phyloP scores from a whole-genome alignment of 768 basidiomycete genomes.

The Auriscalpium orientale region DNA sequence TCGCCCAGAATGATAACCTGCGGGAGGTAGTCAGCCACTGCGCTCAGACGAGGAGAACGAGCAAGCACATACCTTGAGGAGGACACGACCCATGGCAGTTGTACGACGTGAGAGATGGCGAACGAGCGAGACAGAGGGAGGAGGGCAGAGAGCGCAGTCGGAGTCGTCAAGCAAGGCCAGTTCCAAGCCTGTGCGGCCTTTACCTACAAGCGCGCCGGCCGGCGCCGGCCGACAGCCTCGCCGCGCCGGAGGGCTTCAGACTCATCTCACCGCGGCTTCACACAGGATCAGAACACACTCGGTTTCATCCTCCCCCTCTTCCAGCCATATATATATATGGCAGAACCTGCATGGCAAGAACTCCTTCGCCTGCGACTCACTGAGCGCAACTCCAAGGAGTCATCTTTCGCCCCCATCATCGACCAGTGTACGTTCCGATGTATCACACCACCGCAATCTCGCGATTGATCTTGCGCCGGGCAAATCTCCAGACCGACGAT shows the following conservation, averaged over 20 bases:
- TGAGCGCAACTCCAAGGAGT: slow-evolving; percentile 77
- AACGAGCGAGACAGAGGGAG: slow-evolving; percentile 14
- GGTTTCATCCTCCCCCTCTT: not conserved
- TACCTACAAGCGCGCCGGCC: not conserved
- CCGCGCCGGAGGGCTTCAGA: not conserved
- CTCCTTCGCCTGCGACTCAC: slow-evolving; percentile 68
- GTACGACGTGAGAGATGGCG: slow-evolving; percentile 17
- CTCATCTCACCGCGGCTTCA: too few relatives aligned
- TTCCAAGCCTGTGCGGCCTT: not conserved
- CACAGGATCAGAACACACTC: too few relatives aligned
- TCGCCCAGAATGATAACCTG: slow-evolving; percentile 99
- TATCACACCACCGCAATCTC: too few relatives aligned
- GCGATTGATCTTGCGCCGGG: too few relatives aligned
- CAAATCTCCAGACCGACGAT: slow-evolving; percentile 60
- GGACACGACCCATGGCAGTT: slow-evolving; percentile 67
- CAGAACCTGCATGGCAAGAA: slow-evolving; percentile 82
- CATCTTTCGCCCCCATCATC: slow-evolving; percentile 76
- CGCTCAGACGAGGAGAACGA: not conserved
- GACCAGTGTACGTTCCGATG: slow-evolving; percentile 73
- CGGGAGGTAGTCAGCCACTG: slow-evolving; percentile 8
- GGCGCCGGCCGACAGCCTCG: not conserved
- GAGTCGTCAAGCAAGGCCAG: not conserved
- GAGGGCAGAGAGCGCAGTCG: slow-evolving; percentile 8
- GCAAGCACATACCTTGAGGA: slow-evolving; percentile 61
- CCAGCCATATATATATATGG: slow-evolving; percentile 37